Evolutionary conservation across 257 asterid genomes (phyloP).

Genomic region (Phtheirospermum japonicum): DNA sequence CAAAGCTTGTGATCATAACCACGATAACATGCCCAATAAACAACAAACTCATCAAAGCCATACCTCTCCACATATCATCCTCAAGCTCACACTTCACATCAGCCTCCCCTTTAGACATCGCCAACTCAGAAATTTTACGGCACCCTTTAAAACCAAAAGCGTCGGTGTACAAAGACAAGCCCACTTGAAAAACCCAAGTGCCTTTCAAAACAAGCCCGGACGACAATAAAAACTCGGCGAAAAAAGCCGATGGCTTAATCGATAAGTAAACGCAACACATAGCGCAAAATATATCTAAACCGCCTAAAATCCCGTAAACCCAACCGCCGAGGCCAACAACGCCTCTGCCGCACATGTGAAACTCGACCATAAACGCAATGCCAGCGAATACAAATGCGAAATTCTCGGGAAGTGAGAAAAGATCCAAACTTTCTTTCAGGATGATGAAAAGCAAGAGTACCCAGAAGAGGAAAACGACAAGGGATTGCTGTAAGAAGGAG

Average conservation of each 20-base stretch:
- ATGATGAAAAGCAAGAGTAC: constrained; percentile 47
- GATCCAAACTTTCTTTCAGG: constrained; percentile 55
- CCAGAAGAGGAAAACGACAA: constrained; percentile 63
- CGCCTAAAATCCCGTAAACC: constrained; percentile 49
- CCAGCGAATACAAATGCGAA: constrained; percentile 50
- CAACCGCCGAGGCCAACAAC: constrained; percentile 53
- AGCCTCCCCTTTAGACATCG: constrained; percentile 30
- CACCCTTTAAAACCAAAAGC: constrained; percentile 61
- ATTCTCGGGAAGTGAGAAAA: constrained; percentile 49
- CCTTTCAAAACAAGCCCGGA: constrained; percentile 70
- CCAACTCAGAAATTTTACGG: constrained; percentile 39
- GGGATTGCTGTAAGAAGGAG: constrained; percentile 68
- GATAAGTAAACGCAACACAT: constrained; percentile 62
- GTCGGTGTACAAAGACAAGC: constrained; percentile 67
- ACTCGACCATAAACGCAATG: constrained; percentile 55
- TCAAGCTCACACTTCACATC: constrained; percentile 72
- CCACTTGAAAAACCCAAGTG: constrained; percentile 81
- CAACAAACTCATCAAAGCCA: constrained; percentile 52
- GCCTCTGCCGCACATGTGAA: constrained; percentile 58
- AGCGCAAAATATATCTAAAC: constrained; percentile 50
- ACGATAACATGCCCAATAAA: constrained; percentile 46
- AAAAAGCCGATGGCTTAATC: constrained; percentile 50
- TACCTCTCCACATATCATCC: constrained; percentile 68
- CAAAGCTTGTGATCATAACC: constrained; percentile 41
- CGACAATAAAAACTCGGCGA: constrained; percentile 62